phyloP scores from a whole-genome alignment of 2,329 filamentous ascomycete species.

The Emericellopsis atlantica region DNA sequence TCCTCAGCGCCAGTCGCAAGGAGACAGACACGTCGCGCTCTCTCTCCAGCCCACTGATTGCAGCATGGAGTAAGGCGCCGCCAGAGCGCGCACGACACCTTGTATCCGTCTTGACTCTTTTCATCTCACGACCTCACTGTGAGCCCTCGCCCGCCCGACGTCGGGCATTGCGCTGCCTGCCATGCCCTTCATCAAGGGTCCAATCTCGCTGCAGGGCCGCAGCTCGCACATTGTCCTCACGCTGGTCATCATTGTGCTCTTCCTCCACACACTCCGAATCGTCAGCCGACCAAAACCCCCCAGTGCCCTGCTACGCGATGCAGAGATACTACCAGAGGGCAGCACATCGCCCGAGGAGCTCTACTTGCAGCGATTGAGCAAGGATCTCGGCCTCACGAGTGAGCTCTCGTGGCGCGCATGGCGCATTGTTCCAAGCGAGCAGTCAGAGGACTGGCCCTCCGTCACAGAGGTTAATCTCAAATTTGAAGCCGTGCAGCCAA shows the following conservation, averaged over 20 bases:
- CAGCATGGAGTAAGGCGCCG: too few species aligned
- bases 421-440: constrained; percentile 15
- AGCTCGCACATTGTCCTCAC: constrained; percentile 5
- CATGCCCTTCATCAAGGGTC: constrained; percentile 14
- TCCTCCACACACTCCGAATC: constrained; percentile 5
- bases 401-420: constrained; percentile 19
- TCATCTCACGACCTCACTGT: too few species aligned
- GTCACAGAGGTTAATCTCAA: constrained; percentile 15
- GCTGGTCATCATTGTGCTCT: constrained; percentile 5
- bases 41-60: too few species aligned
- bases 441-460: constrained; percentile 12
- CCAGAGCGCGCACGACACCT: too few species aligned
- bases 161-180: constrained; percentile 1
- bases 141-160: too few species aligned
- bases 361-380: constrained; percentile 15
- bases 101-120: too few species aligned
- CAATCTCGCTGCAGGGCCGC: constrained; percentile 9
- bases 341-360: constrained; percentile 15
- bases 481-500: constrained; percentile 16
- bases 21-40: too few species aligned
- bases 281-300: constrained; percentile 1
- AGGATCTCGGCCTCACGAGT: constrained; percentile 14
- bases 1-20: too few species aligned
- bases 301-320: constrained; percentile 1
- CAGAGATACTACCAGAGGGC: constrained; percentile 5